phyloP scores from a whole-genome alignment of 2,329 filamentous ascomycete genomes.

The Diaporthe citri region DNA sequence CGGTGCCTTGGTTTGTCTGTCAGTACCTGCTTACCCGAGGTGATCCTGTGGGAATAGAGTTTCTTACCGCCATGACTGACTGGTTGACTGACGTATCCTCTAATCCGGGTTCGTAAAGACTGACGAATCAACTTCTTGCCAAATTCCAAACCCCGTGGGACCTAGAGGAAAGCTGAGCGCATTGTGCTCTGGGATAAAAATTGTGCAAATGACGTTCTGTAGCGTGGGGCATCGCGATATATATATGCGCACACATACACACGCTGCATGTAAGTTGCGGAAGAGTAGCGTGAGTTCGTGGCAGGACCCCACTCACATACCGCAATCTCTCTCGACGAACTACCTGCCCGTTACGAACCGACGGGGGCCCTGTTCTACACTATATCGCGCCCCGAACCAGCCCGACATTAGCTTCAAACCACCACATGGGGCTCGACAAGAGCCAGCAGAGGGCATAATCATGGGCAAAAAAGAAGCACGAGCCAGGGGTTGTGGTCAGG shows the following conservation, averaged over 20 bases:
- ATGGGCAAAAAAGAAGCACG: neutral
- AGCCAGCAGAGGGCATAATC: neutral
- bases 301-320: constrained; percentile 21
- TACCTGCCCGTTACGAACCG: constrained; percentile 11
- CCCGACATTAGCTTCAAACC: constrained; percentile 16
- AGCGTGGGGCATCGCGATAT: constrained; percentile 20
- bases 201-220: constrained; percentile 11
- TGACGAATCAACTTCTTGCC: neutral
- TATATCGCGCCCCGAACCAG: neutral
- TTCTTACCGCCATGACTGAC: constrained; percentile 37
- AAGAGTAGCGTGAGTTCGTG: constrained; percentile 24
- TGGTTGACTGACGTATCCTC: neutral
- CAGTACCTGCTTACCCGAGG: neutral
- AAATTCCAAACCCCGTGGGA: neutral
- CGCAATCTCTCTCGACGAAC: constrained; percentile 17
- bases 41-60: neutral
- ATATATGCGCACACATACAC: neutral
- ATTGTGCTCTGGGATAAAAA: neutral
- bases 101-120: neutral
- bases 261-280: neutral
- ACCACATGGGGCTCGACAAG: constrained; percentile 7
- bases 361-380: neutral
- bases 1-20: constrained; percentile 53
- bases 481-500: neutral
- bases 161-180: neutral